phyloP scores from a whole-genome alignment of 192 early-diverging fungal genomes.

The Geosiphon pyriformis region DNA sequence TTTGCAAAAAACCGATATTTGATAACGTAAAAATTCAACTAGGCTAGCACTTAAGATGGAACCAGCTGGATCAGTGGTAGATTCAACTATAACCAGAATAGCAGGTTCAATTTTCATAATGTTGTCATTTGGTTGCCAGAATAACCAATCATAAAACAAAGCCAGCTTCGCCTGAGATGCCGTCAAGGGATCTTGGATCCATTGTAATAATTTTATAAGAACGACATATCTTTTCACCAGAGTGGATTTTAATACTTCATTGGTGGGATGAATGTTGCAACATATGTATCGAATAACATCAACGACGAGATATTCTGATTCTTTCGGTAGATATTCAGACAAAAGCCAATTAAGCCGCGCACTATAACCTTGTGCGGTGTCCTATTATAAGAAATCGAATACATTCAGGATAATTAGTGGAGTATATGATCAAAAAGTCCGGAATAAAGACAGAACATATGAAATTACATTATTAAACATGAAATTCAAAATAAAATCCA shows the following conservation, averaged over 20 bases:
- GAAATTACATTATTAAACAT: too few relatives aligned
- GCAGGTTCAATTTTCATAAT: slow-evolving; percentile 77
- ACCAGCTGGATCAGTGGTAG: slow-evolving; percentile 54
- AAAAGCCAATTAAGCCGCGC: slow-evolving; percentile 55
- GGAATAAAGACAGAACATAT: too few relatives aligned
- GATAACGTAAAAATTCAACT: slow-evolving; percentile 62
- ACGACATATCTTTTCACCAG: slow-evolving; percentile 71
- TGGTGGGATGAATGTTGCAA: slow-evolving; percentile 67
- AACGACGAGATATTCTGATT: slow-evolving; percentile 50
- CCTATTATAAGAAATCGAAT: too few relatives aligned
- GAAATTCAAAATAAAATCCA: not conserved
- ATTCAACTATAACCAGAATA: slow-evolving; percentile 61
- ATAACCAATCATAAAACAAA: slow-evolving; percentile 76
- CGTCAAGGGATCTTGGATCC: slow-evolving; percentile 32
- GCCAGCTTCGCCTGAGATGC: slow-evolving; percentile 33
- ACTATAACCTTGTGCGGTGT: too few relatives aligned
- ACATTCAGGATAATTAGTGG: too few relatives aligned
- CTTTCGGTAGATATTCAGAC: slow-evolving; percentile 50
- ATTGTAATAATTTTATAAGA: slow-evolving; percentile 53
- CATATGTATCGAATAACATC: slow-evolving; percentile 75
- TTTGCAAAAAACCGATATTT: slow-evolving; percentile 55
- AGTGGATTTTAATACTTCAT: slow-evolving; percentile 59
- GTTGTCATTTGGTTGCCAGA: slow-evolving; percentile 58
- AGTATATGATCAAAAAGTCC: too few relatives aligned
- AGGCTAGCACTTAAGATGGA: slow-evolving; percentile 61